Conservation (phyloP, 2,329 filamentous ascomycete genomes). For the Paecilomyces niveus region DNA sequence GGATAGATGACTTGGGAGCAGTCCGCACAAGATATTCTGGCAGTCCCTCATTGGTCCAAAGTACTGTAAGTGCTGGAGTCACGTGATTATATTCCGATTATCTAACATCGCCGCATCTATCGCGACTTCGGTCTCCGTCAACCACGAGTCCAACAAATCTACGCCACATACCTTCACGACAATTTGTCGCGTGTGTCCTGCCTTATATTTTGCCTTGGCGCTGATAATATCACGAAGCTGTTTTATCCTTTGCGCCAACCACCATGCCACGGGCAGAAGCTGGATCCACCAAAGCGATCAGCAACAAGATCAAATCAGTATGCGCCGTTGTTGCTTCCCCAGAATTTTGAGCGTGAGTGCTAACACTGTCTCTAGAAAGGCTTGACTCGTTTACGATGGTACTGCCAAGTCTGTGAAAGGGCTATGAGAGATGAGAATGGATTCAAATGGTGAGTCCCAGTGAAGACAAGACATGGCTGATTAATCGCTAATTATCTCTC, state of each 20-base stretch:
- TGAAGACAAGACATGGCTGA: neutral
- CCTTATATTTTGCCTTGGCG: neutral
- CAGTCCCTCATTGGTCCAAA: no score
- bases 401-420: slow-evolving; percentile 74
- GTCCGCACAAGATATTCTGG: no score
- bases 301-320: slow-evolving; percentile 76
- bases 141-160: neutral
- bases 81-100: neutral
- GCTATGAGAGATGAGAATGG: slow-evolving; percentile 81
- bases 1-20: no score
- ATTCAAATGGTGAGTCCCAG: slow-evolving; percentile 55
- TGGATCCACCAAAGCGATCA: slow-evolving; percentile 81
- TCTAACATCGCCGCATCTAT: neutral
- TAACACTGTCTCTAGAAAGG: slow-evolving; percentile 29
- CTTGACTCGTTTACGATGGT: slow-evolving; percentile 78
- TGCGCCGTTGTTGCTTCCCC: slow-evolving; percentile 46
- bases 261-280: slow-evolving; percentile 89
- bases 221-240: neutral
- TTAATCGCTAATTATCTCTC: slow-evolving; percentile 4
- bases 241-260: slow-evolving; percentile 8
- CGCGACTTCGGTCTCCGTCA: no score
- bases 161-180: neutral
- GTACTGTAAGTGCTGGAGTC: neutral
- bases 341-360: neutral
- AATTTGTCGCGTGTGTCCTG: neutral